Evolutionary conservation across 345 rosid genomes (phyloP).

Genomic region (Aquilaria malaccensis): DNA sequence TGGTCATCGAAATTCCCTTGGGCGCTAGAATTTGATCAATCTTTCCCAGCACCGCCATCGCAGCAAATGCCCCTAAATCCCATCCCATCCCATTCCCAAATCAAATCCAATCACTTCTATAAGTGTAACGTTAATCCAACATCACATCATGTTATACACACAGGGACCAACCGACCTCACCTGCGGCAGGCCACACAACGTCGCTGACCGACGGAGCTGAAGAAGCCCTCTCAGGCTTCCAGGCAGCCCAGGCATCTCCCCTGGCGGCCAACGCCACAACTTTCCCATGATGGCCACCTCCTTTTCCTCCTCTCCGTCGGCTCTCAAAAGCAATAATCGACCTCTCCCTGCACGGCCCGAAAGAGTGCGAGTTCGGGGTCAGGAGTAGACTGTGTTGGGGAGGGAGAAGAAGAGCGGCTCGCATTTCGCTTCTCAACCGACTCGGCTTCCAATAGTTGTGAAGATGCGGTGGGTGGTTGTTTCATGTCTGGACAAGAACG

Average conservation of each 20-base stretch:
- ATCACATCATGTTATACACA: background rate
- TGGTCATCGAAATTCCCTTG: constrained; percentile 68
- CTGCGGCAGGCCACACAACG: constrained; percentile 93
- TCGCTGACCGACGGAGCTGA: constrained; percentile 58
- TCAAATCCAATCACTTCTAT: no score
- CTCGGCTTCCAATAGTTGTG: no score
- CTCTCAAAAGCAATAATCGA: background rate
- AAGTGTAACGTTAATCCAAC: background rate
- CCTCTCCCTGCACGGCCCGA: no score
- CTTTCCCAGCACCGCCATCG: constrained; percentile 89
- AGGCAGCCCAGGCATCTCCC: constrained; percentile 54
- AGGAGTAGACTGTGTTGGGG: no score
- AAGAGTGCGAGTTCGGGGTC: no score
- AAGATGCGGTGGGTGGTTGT: no score
- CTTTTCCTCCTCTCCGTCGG: background rate
- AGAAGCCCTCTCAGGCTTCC: constrained; percentile 59
- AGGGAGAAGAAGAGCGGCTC: no score
- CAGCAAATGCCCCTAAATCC: constrained; percentile 76
- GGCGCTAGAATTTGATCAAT: constrained; percentile 68
- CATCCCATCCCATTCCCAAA: no score
- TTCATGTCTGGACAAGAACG: no score
- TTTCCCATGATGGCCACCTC: background rate
- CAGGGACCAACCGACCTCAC: constrained; percentile 17
- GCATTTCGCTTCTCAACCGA: no score
- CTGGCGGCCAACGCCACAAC: constrained; percentile 32